Evolutionary conservation across 2,329 filamentous ascomycete species (phyloP).

Genomic region (Epichloe bromicola): DNA sequence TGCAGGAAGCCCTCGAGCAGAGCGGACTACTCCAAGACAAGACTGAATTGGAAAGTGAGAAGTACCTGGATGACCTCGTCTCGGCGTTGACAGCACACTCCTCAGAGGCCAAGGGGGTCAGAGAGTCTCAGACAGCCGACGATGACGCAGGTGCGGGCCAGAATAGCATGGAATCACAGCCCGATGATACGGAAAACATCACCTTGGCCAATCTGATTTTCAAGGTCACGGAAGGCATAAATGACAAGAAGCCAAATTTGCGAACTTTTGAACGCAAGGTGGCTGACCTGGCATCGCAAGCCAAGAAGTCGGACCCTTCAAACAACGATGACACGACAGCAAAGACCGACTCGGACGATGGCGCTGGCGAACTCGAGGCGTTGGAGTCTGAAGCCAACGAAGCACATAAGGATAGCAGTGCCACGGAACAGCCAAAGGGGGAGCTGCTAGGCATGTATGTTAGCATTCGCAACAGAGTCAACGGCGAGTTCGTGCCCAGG

Average conservation of each 20-base stretch:
- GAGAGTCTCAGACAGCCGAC: constrained; percentile 6
- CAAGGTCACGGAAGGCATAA: constrained; percentile 33
- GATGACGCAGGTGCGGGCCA: constrained; percentile 6
- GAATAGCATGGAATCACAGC: neutral
- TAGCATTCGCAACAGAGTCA: constrained; percentile 58
- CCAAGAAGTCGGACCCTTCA: constrained; percentile 11
- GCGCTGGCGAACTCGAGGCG: neutral
- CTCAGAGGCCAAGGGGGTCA: constrained; percentile 12
- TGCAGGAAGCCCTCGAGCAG: constrained; percentile 41
- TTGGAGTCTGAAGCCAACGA: neutral
- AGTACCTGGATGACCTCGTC: constrained; percentile 38
- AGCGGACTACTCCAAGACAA: constrained; percentile 36
- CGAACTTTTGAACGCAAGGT: constrained; percentile 39
- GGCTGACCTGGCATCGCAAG: constrained; percentile 30
- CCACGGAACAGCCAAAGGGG: constrained; percentile 1
- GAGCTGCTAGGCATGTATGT: constrained; percentile 58
- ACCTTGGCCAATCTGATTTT: constrained; percentile 38
- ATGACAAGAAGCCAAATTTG: constrained; percentile 27
- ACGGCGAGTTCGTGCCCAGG: constrained; percentile 49
- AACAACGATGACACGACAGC: neutral
- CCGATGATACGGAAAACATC: constrained; percentile 7
- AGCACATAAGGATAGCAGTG: neutral
- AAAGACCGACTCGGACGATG: neutral
- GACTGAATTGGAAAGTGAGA: constrained; percentile 31
- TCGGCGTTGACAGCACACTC: constrained; percentile 30